Evolutionary conservation across 768 basidiomycete species (phyloP).

Genomic region (Boletus sp.): DNA sequence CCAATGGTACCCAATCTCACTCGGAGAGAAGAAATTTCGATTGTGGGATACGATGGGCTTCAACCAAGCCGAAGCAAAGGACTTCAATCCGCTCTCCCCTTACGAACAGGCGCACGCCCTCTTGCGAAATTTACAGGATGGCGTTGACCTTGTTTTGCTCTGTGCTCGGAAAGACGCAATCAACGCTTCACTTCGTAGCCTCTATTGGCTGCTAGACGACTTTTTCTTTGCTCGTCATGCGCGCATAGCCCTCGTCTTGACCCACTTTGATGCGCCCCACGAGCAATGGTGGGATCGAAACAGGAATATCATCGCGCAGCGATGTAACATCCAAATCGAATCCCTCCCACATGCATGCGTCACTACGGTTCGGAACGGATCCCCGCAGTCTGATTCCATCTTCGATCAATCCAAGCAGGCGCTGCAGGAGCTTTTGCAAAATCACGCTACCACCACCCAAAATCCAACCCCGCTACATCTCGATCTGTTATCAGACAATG

Average conservation of each 20-base stretch:
- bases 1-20: constrained; percentile 19
- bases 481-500: constrained; percentile 15
- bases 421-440: constrained; percentile 9
- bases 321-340: constrained; percentile 11
- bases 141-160: constrained; percentile 41
- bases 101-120: constrained; percentile 34
- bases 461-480: constrained; percentile 10
- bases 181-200: constrained; percentile 33
- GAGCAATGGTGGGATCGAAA: constrained; percentile 42
- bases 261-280: constrained; percentile 35
- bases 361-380: constrained; percentile 13
- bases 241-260: constrained; percentile 38
- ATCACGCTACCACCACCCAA: not conserved
- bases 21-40: constrained; percentile 22
- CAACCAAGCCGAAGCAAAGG: constrained; percentile 22
- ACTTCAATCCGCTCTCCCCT: constrained; percentile 15
- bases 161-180: constrained; percentile 40
- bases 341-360: constrained; percentile 17
- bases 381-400: not conserved
- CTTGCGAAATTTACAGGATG: constrained; percentile 31
- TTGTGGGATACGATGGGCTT: constrained; percentile 38
- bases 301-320: constrained; percentile 16
- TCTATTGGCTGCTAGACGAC: constrained; percentile 38
- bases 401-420: constrained; percentile 15
- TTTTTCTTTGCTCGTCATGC: constrained; percentile 38